phyloP scores from a whole-genome alignment of 179 eudicot genomes.

The Drosera spatulata region DNA sequence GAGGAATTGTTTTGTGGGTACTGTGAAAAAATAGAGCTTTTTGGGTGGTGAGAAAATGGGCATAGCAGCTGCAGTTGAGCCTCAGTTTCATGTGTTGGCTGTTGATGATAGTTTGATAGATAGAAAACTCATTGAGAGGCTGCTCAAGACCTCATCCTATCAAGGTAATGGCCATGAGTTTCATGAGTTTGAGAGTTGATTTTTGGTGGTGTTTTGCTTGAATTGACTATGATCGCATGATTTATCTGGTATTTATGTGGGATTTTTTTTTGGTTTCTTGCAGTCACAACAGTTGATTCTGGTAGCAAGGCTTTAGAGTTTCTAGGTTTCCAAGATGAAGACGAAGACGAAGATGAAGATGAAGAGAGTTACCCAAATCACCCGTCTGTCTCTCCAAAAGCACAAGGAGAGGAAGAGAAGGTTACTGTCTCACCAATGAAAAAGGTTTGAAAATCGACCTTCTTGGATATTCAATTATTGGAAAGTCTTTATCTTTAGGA shows the following conservation, averaged over 20 bases:
- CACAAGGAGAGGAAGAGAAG: slow-evolving; percentile 20
- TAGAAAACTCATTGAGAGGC: slow-evolving; percentile 77
- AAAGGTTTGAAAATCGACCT: slow-evolving; percentile 3
- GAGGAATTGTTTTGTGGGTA: background rate
- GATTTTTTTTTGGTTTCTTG: slow-evolving; percentile 3
- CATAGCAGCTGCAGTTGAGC: slow-evolving; percentile 35
- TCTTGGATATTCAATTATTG: background rate
- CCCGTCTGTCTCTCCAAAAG: slow-evolving; percentile 36
- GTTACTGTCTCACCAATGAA: slow-evolving; percentile 22
- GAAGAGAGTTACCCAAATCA: slow-evolving; percentile 18
- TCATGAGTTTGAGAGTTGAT: background rate
- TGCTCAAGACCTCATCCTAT: slow-evolving; percentile 69
- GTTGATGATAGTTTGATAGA: slow-evolving; percentile 89
- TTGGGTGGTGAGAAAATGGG: slow-evolving; percentile 37
- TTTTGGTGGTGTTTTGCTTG: background rate
- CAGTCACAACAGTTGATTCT: slow-evolving; percentile 96
- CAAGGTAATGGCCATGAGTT: slow-evolving; percentile 35
- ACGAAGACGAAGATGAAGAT: slow-evolving; percentile 4
- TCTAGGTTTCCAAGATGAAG: slow-evolving; percentile 44
- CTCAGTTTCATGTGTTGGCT: slow-evolving; percentile 84
- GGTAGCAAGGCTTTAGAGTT: slow-evolving; percentile 79
- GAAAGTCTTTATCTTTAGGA: no score
- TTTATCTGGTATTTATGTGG: background rate
- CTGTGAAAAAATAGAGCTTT: background rate
- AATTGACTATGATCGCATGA: background rate